These are phyloP conservation scores for Podaxis rugospora DNA, from an alignment of 768 basidiomycete genomes.

Conservation along the genomic window DNA sequence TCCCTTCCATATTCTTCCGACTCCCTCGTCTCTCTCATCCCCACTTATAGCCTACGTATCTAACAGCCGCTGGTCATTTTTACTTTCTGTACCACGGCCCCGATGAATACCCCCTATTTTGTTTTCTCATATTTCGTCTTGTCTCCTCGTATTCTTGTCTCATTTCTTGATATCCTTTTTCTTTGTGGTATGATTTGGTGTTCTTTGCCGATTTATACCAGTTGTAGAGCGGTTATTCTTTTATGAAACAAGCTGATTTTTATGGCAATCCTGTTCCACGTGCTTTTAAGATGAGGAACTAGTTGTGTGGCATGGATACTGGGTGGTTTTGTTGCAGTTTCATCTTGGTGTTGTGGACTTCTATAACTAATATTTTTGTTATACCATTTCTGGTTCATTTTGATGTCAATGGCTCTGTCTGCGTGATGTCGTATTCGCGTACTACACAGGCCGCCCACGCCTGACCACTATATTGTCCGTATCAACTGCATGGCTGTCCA, in stretches of 20 bases:
- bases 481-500: no score
- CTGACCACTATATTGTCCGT: no score
- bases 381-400: no score
- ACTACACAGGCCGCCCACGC: no score
- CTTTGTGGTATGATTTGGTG: not conserved
- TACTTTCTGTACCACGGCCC: constrained; percentile 16
- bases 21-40: constrained; percentile 5
- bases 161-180: not conserved
- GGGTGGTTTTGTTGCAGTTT: no score
- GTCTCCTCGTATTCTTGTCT: not conserved
- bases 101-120: constrained; percentile 9
- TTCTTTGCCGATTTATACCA: not conserved
- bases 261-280: not conserved
- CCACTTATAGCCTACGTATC: constrained; percentile 13
- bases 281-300: not conserved
- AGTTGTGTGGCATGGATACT: not conserved
- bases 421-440: no score
- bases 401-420: no score
- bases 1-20: not conserved
- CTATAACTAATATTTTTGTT: no score
- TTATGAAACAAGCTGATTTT: not conserved
- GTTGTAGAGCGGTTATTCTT: not conserved
- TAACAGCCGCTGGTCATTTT: constrained; percentile 25
- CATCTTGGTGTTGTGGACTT: no score
- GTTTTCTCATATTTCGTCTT: not conserved